These are phyloP conservation scores for Eragrostis tef DNA, from an alignment of 202 grass and related monocot genomes.

Conservation along the genomic window DNA sequence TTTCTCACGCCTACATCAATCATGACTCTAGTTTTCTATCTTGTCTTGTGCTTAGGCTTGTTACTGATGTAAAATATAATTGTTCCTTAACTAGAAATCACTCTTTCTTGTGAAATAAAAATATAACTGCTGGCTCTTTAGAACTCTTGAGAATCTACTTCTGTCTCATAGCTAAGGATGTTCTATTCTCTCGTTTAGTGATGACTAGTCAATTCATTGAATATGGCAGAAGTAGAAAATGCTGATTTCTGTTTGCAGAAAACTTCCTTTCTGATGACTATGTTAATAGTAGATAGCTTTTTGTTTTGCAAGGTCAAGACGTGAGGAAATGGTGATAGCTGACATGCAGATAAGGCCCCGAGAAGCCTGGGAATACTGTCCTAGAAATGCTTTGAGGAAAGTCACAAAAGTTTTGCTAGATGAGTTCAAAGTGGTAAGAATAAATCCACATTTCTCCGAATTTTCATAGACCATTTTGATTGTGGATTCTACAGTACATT, in stretches of 20 bases:
- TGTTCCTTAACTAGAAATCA: neutral
- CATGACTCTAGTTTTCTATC: neutral
- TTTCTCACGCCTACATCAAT: neutral
- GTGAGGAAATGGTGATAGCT: conserved; percentile 92
- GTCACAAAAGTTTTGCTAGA: conserved; percentile 72
- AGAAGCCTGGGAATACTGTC: conserved; percentile 92
- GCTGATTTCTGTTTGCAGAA: neutral
- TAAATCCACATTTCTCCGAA: conserved; percentile 1
- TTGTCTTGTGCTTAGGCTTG: conserved; percentile 8
- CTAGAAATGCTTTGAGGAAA: conserved; percentile 75
- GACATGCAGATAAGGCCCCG: conserved; percentile 89
- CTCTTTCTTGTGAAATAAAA: neutral
- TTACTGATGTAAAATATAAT: neutral
- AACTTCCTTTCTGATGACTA: neutral
- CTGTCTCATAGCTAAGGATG: neutral
- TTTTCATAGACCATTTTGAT: neutral
- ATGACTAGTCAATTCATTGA: neutral
- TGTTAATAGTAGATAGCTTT: conserved; percentile 37
- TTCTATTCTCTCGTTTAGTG: conserved; percentile 20
- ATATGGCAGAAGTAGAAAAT: neutral
- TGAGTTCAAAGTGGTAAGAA: conserved; percentile 87
- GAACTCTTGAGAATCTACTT: neutral
- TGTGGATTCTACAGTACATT: conserved; percentile 13
- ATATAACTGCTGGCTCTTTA: neutral
- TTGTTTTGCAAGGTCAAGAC: conserved; percentile 57